Base-by-base conservation (phyloP, 140 eudicot genomes). In the Cichorium intybus region DNA sequence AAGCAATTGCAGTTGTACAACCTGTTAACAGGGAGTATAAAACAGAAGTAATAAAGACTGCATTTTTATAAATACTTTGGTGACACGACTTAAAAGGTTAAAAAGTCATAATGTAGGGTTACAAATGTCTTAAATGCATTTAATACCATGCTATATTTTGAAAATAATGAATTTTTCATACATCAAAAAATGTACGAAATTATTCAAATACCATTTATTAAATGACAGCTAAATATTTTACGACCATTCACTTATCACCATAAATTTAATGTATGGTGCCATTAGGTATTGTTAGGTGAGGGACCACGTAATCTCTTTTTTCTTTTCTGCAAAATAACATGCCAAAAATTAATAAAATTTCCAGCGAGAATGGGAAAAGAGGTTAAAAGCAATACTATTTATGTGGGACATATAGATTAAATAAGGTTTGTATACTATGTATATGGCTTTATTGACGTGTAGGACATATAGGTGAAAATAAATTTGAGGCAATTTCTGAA, bases 241-340 rank as follows among this genome's bases (percentile, higher is more conserved):
- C 66, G 79, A 57, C 79, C 69, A 49, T 57, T 35, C 74, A 49
- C 48, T 35, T 35, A 72, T 41, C 34, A 29, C 60, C 46, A 73
- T 62, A 65, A 64, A 64, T 33, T 56, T 65, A 46, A 45, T 15
- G 26, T 15, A 35, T 61, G 35, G 26, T 61, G 57, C 20, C 58
- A 63, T 72, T 53, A 53, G 64, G 18, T 24, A 24, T 37, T 18
- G 28, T 73, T 56, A 64, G 66, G 10, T 43, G 21, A 64, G 56
- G 78, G 82, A 74, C 84, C 79, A 64, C 49, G 10, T 24, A 56
- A 39, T 45, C 46, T 66, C 27, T 7, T 63, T 57, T 34, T 48
- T 64, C 59, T 58, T 17, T 29, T 62, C 59, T 62, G 77, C 64
- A 54, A 54, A 10, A 64, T 28, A 72, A 53, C 66, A 28, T 72